A percentile compares a stretch with the other conserved stretches of the same genome.
These are phyloP conservation scores for Cercospora sp. DNA, from an alignment of 2,329 filamentous ascomycete genomes.

Conservation along the genomic window DNA sequence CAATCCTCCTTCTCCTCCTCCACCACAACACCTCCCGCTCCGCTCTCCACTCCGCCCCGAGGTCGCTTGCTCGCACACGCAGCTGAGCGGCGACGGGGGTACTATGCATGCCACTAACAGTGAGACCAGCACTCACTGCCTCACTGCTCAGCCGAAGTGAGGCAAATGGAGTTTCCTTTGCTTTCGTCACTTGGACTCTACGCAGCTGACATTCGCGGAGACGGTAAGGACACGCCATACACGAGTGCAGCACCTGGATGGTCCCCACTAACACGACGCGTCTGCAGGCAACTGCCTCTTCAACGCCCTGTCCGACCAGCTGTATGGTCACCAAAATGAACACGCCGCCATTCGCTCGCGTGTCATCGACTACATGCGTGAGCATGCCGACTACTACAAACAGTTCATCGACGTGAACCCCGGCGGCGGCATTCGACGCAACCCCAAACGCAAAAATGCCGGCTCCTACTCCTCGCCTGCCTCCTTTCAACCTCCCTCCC, in stretches of 20 bases:
- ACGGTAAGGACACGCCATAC: conserved; percentile 54
- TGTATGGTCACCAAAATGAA: conserved; percentile 61
- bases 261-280: conserved; percentile 24
- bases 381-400: conserved; percentile 63
- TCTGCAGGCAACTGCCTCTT: conserved; percentile 67
- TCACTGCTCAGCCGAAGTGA: conserved; percentile 11
- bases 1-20: neutral
- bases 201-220: conserved; percentile 59
- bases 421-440: conserved; percentile 57
- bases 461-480: conserved; percentile 50
- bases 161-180: conserved; percentile 54
- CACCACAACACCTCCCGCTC: conserved; percentile 1
- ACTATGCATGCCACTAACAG: conserved; percentile 13
- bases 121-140: conserved; percentile 1
- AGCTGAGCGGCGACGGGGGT: conserved; percentile 1
- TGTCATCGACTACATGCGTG: conserved; percentile 64
- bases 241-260: conserved; percentile 9
- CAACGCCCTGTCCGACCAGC: conserved; percentile 66
- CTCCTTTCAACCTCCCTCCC: conserved; percentile 51
- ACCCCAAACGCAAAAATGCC: conserved; percentile 59
- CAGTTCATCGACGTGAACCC: conserved; percentile 60
- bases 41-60: neutral
- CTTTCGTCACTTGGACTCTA: conserved; percentile 60
- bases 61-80: neutral
- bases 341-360: conserved; percentile 60